Percentiles rank a stretch among this genome's conserved stretches.
These are phyloP conservation scores for Onygenales sp. DNA, from an alignment of 2,329 filamentous ascomycete species.

Conservation along the genomic window DNA sequence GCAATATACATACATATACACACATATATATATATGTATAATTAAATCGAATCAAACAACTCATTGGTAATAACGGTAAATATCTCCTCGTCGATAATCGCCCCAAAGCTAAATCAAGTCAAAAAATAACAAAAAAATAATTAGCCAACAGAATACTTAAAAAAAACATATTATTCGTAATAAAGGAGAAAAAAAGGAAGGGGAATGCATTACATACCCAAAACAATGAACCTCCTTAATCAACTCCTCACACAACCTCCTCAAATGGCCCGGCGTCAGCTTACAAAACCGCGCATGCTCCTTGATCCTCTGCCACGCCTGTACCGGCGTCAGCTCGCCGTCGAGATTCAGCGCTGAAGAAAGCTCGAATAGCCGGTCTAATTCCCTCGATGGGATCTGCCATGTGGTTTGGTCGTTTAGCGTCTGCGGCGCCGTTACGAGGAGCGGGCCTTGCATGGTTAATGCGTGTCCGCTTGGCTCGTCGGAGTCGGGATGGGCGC, in stretches of 20 bases:
- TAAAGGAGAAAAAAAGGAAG: background rate
- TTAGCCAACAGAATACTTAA: background rate
- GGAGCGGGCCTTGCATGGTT: conserved; percentile 19
- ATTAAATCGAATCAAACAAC: no score
- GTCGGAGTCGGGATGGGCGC: conserved; percentile 6
- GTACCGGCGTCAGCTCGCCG: conserved; percentile 31
- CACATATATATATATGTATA: no score
- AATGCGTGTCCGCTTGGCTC: conserved; percentile 19
- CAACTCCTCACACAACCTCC: conserved; percentile 19
- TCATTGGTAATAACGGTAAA: no score
- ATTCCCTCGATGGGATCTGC: conserved; percentile 18
- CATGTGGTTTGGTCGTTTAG: conserved; percentile 12
- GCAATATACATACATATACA: no score
- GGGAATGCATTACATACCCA: conserved; percentile 22
- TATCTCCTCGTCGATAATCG: no score
- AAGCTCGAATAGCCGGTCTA: conserved; percentile 18
- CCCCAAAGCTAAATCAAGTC: no score
- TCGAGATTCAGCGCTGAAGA: conserved; percentile 15
- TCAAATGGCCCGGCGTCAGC: conserved; percentile 19
- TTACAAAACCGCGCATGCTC: conserved; percentile 22
- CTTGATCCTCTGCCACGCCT: conserved; percentile 30
- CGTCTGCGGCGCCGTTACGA: conserved; percentile 14
- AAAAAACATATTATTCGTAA: background rate
- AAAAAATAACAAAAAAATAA: no score
- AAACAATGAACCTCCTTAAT: conserved; percentile 27